Evolutionary conservation across 2,329 filamentous ascomycete species (phyloP).

Genomic region (Aphanocladium album): DNA sequence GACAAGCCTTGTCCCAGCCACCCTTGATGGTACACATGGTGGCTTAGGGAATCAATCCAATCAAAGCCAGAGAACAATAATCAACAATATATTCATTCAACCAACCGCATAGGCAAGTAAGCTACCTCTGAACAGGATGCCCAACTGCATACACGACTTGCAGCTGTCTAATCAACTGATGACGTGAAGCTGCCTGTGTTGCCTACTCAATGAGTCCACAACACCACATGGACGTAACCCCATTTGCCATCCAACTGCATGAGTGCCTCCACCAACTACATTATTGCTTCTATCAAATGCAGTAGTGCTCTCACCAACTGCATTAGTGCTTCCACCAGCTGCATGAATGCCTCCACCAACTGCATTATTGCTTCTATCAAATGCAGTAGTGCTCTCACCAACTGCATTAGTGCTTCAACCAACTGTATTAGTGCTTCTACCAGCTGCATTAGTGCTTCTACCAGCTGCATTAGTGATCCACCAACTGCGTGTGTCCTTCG

Average conservation of each 20-base stretch:
- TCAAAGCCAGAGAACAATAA: not conserved
- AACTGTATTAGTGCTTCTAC: not conserved
- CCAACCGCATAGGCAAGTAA: not conserved
- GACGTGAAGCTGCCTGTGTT: too few species aligned
- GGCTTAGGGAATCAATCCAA: not conserved
- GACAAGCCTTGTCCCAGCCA: not conserved
- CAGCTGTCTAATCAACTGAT: not conserved
- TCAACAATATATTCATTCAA: not conserved
- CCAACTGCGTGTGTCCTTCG: too few species aligned
- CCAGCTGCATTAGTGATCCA: not conserved
- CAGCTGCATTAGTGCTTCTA: not conserved
- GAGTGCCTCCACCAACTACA: too few species aligned
- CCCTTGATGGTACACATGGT: not conserved
- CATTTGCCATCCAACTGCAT: too few species aligned
- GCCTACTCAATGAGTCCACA: too few species aligned
- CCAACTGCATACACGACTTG: not conserved
- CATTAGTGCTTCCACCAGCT: not conserved
- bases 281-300: too few species aligned
- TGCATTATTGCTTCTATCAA: not conserved
- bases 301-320: not conserved
- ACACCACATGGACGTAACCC: too few species aligned
- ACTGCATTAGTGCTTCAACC: not conserved
- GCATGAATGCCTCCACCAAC: not conserved
- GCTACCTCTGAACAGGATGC: not conserved
- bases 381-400: not conserved